These are phyloP conservation scores for Exidia glandulosa DNA, from an alignment of 768 basidiomycete genomes.

Conservation along the genomic window DNA sequence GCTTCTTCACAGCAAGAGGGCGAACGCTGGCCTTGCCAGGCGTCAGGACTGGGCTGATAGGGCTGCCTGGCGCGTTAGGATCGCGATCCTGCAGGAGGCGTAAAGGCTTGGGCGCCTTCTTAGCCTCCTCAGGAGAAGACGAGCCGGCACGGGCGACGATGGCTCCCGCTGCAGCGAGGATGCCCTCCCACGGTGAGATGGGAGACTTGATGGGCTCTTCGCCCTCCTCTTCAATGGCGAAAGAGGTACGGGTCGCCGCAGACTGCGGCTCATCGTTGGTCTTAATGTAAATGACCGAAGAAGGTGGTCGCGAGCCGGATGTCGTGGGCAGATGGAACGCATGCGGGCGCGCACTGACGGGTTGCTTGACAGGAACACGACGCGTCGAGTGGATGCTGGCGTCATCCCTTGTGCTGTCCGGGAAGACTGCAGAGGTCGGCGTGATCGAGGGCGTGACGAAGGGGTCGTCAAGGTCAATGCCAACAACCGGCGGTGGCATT, in stretches of 20 bases:
- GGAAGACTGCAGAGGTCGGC: background rate
- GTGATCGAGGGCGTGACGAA: background rate
- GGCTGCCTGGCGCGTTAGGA: constrained; percentile 21
- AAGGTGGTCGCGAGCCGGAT: background rate
- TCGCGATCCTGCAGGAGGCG: constrained; percentile 53
- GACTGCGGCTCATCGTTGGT: background rate
- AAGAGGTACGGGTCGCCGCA: background rate
- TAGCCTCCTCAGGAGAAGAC: background rate
- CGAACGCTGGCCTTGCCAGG: constrained; percentile 26
- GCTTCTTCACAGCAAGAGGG: constrained; percentile 50
- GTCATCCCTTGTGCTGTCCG: background rate
- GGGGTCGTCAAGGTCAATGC: background rate
- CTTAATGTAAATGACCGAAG: background rate
- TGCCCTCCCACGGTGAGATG: background rate
- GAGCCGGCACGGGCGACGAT: background rate
- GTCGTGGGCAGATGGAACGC: background rate
- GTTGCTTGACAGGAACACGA: background rate
- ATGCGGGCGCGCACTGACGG: background rate
- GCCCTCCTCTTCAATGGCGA: background rate
- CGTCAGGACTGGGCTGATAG: constrained; percentile 6
- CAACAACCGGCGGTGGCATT: background rate
- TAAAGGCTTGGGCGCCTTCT: constrained; percentile 13
- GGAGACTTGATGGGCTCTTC: background rate
- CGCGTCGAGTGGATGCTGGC: background rate
- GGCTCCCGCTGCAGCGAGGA: background rate